These are phyloP conservation scores for Mucor plumbeus DNA, from an alignment of 371 early-diverging fungal species.

Conservation along the genomic window DNA sequence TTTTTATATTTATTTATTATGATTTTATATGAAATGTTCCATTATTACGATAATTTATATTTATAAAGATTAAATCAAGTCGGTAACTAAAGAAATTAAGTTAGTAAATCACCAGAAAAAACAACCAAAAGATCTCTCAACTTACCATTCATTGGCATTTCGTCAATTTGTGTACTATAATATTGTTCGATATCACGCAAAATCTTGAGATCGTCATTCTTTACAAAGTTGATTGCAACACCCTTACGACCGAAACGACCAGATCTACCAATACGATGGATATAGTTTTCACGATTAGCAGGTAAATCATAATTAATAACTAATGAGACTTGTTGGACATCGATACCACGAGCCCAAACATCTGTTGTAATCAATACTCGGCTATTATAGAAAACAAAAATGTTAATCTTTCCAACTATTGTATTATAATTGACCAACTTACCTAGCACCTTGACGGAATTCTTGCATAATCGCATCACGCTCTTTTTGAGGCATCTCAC, in stretches of 20 bases:
- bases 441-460: constrained; percentile 85
- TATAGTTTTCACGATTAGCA: constrained; percentile 91
- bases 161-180: constrained; percentile 95
- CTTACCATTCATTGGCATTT: constrained; percentile 91
- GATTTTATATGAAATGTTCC: no score
- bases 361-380: constrained; percentile 96
- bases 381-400: constrained; percentile 35
- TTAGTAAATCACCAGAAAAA: neutral
- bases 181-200: constrained; percentile 92
- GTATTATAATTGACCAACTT: constrained; percentile 3
- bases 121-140: neutral
- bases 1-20: no score
- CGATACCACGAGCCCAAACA: constrained; percentile 97
- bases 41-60: no score
- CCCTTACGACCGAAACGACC: constrained; percentile 99
- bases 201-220: constrained; percentile 84
- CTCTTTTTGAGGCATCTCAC: constrained; percentile 96
- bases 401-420: neutral
- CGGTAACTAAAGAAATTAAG: constrained; percentile 21
- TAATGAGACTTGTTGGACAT: constrained; percentile 96
- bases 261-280: constrained; percentile 97
- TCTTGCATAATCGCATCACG: constrained; percentile 92
- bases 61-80: constrained; percentile 19
- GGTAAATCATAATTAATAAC: constrained; percentile 96
- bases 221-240: constrained; percentile 98